Percentiles rank a stretch among this genome's conserved stretches.
These are phyloP conservation scores for Leishmania mexicana DNA, from an alignment of 208 protist genomes.

Conservation along the genomic window DNA sequence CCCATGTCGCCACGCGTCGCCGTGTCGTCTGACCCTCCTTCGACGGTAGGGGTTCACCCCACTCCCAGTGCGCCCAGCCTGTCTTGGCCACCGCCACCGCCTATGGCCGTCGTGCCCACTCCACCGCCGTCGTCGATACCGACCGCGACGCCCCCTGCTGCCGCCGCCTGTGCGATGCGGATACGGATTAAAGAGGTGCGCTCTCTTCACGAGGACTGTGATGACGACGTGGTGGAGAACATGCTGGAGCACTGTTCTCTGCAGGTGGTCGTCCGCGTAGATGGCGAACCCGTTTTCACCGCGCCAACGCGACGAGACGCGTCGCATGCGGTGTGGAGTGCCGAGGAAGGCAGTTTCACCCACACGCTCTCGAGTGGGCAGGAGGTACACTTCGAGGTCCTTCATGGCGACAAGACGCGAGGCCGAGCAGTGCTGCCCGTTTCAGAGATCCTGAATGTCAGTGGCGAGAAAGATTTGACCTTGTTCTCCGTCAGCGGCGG, in stretches of 20 bases:
- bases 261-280: constrained; percentile 61
- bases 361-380: constrained; percentile 21
- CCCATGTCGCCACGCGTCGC: not conserved
- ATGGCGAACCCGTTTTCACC: constrained; percentile 40
- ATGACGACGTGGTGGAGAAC: constrained; percentile 38
- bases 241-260: constrained; percentile 39
- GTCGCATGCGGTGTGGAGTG: constrained; percentile 45
- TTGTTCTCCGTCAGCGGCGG: constrained; percentile 5
- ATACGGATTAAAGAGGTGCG: constrained; percentile 44
- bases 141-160: not conserved
- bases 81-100: constrained; percentile 1
- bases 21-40: not conserved
- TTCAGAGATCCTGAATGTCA: constrained; percentile 25
- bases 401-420: constrained; percentile 33
- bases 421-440: constrained; percentile 12
- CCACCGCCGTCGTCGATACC: not conserved
- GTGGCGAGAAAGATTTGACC: constrained; percentile 15
- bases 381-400: constrained; percentile 58
- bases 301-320: constrained; percentile 33
- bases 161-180: not conserved
- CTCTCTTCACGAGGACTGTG: constrained; percentile 35
- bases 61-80: not conserved
- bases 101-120: constrained; percentile 1
- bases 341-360: constrained; percentile 35
- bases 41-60: not conserved